These are phyloP conservation scores for Penicillium griseofulvum DNA, from an alignment of 2,329 filamentous ascomycete species.

Conservation along the genomic window DNA sequence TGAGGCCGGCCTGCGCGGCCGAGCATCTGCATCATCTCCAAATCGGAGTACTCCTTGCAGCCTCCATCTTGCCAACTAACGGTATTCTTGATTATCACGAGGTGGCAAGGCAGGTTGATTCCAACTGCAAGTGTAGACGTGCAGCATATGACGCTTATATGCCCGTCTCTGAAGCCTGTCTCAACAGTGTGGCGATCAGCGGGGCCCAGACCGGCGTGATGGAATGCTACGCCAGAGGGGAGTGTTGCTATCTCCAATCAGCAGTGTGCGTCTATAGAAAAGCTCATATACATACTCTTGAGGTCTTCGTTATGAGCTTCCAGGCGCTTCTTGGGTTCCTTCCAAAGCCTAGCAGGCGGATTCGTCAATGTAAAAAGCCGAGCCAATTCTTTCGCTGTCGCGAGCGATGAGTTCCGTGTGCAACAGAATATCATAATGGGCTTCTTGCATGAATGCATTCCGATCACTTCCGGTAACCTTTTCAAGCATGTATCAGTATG, in stretches of 20 bases:
- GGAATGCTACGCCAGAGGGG: constrained; percentile 68
- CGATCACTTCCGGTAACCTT: constrained; percentile 65
- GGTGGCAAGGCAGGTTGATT: constrained; percentile 78
- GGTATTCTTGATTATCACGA: constrained; percentile 81
- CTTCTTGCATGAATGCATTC: constrained; percentile 65
- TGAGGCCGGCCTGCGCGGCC: constrained; percentile 80
- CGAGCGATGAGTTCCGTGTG: constrained; percentile 67
- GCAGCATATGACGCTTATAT: constrained; percentile 80
- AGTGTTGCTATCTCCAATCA: constrained; percentile 41
- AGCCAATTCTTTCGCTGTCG: constrained; percentile 65
- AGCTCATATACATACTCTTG: constrained; percentile 44
- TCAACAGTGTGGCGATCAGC: constrained; percentile 67
- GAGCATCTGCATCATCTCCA: constrained; percentile 90
- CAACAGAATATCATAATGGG: constrained; percentile 83
- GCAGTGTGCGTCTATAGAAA: background rate
- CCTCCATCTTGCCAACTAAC: constrained; percentile 60
- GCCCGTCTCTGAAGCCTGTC: constrained; percentile 63
- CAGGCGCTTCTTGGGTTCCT: constrained; percentile 52
- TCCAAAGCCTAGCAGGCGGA: constrained; percentile 61
- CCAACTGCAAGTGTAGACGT: constrained; percentile 83
- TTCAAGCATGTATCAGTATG: constrained; percentile 2
- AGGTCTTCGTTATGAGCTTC: constrained; percentile 60
- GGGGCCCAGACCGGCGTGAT: constrained; percentile 71
- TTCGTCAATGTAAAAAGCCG: constrained; percentile 60
- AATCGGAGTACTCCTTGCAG: constrained; percentile 71